Percentiles rank a stretch among this genome's conserved stretches.
phyloP scores from a whole-genome alignment of 2,329 filamentous ascomycete genomes.

The Colletotrichum sp. region DNA sequence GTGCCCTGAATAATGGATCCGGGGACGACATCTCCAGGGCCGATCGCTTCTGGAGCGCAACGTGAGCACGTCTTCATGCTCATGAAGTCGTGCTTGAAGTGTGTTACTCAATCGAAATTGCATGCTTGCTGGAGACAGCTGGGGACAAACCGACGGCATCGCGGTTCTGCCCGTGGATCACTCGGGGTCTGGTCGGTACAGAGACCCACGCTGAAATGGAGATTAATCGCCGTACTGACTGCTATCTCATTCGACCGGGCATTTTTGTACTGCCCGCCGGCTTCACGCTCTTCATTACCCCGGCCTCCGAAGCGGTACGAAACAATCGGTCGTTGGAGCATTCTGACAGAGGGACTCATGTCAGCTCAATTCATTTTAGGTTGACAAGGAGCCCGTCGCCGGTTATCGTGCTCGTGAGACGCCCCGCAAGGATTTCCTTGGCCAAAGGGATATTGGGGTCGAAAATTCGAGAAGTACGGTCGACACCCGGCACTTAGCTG shows the following conservation, averaged over 20 bases:
- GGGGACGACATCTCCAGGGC: not conserved
- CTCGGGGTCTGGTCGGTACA: not conserved
- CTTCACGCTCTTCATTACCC: not conserved
- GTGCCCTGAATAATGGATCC: not conserved
- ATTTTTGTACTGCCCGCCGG: not conserved
- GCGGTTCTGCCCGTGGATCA: not conserved
- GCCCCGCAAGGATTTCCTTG: constrained; percentile 10
- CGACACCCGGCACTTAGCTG: not conserved
- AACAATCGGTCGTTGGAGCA: not conserved
- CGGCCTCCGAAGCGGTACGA: not conserved
- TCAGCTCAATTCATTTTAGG: constrained; percentile 2
- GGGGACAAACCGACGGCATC: not conserved
- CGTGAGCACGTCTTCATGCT: constrained; percentile 5
- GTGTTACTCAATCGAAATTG: not conserved
- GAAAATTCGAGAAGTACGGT: constrained; percentile 1
- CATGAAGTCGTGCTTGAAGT: not conserved
- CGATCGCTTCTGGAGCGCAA: not conserved
- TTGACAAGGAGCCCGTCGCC: not conserved
- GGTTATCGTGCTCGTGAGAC: constrained; percentile 7
- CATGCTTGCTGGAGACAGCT: not conserved
- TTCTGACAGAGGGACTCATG: not conserved
- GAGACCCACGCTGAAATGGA: not conserved
- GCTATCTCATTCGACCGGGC: not conserved
- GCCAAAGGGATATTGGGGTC: constrained; percentile 1
- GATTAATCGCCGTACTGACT: not conserved